A percentile compares a stretch with the other conserved stretches of the same genome.
Conservation (phyloP, 305 asterid species). For the Fraxinus sp. region DNA sequence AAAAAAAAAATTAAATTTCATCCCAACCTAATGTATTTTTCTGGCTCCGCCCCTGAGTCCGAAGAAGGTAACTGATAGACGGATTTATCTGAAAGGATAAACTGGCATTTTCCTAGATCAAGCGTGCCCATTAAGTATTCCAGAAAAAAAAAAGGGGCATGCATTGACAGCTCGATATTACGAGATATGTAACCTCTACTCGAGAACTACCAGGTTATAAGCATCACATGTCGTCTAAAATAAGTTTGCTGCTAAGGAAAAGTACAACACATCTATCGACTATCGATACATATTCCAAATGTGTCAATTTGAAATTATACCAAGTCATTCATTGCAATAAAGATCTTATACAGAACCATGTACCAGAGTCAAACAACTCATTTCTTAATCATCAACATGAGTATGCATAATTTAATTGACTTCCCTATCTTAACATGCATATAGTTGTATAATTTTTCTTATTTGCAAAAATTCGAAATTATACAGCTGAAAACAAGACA, state of each 20-base stretch:
- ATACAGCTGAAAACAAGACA: neutral
- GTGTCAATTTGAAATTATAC: neutral
- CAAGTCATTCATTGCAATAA: neutral
- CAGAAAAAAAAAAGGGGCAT: neutral
- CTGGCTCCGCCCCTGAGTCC: too few species aligned
- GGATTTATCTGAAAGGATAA: too few species aligned
- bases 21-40: too few species aligned
- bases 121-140: too few species aligned
- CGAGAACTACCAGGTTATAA: neutral
- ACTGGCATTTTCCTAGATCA: too few species aligned
- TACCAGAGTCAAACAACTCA: neutral
- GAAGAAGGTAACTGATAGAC: too few species aligned
- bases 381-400: neutral
- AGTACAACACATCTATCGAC: neutral
- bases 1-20: too few species aligned
- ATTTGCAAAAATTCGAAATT: neutral
- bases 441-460: neutral
- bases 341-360: neutral
- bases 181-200: neutral
- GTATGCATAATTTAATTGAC: neutral
- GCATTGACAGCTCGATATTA: neutral
- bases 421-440: neutral
- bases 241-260: neutral
- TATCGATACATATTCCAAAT: neutral
- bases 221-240: neutral